These are phyloP conservation scores for Bothriochloa decipiens DNA, from an alignment of 176 grass and related monocot species.

Conservation along the genomic window DNA sequence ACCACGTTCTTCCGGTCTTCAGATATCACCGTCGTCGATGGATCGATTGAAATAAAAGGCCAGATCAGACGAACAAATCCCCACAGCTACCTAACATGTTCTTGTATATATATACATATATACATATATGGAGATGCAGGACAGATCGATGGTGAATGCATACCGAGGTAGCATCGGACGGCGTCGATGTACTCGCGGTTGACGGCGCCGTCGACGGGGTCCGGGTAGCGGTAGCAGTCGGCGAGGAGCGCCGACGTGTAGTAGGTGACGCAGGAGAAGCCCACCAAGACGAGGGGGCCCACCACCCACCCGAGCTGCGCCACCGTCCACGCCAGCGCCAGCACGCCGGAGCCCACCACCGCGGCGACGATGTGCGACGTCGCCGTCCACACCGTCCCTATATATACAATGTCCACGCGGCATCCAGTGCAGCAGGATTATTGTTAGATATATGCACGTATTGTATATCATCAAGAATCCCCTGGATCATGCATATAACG, in stretches of 20 bases:
- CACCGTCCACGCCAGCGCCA: constrained; percentile 92
- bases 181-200: constrained; percentile 91
- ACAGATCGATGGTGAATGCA: no score
- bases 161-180: constrained; percentile 74
- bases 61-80: no score
- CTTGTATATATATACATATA: no score
- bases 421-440: no score
- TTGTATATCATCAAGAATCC: no score
- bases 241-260: constrained; percentile 89
- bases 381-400: constrained; percentile 96
- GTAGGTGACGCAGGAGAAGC: constrained; percentile 88
- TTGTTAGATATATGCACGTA: no score
- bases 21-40: no score
- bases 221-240: constrained; percentile 91
- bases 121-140: no score
- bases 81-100: no score
- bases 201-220: constrained; percentile 63
- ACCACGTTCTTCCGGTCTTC: constrained; percentile 61
- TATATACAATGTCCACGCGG: background rate
- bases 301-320: constrained; percentile 91
- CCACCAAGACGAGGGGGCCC: constrained; percentile 66
- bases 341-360: constrained; percentile 85
- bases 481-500: no score
- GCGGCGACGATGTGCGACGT: constrained; percentile 88
- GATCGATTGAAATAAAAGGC: no score